Evolutionary conservation across 257 asterid genomes (phyloP).

Genomic region (Eucommia ulmoides): DNA sequence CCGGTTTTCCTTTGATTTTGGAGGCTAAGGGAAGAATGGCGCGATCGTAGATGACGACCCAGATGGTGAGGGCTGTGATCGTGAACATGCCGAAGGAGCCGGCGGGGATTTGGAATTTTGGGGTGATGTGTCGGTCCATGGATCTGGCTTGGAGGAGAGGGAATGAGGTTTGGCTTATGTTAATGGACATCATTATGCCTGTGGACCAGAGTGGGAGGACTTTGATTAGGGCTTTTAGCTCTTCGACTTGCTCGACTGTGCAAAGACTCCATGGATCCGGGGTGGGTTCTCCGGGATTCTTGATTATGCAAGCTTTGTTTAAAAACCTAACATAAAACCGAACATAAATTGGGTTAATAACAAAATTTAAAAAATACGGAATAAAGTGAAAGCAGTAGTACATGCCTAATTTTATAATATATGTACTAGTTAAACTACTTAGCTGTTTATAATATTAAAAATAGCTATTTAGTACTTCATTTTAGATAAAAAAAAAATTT

Average conservation of each 20-base stretch:
- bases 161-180: constrained; percentile 39
- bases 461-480: too few relatives aligned
- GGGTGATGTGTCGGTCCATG: constrained; percentile 42
- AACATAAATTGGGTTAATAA: too few relatives aligned
- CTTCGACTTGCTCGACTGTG: constrained; percentile 54
- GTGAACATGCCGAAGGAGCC: constrained; percentile 53
- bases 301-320: constrained; percentile 58
- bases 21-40: constrained; percentile 42
- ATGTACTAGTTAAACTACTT: too few relatives aligned
- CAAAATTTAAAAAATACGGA: too few relatives aligned
- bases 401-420: too few relatives aligned
- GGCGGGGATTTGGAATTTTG: constrained; percentile 47
- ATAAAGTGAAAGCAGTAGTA: too few relatives aligned
- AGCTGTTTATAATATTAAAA: too few relatives aligned
- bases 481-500: too few relatives aligned
- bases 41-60: constrained; percentile 51
- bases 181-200: constrained; percentile 45
- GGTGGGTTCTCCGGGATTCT: constrained; percentile 28
- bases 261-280: constrained; percentile 39
- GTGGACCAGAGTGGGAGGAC: constrained; percentile 66
- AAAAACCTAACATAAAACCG: too few relatives aligned
- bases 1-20: constrained; percentile 28
- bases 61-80: constrained; percentile 23
- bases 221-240: constrained; percentile 42
- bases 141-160: constrained; percentile 54